Evolutionary conservation across 257 asterid species (phyloP).

Genomic region (Jacaranda mimosifolia): DNA sequence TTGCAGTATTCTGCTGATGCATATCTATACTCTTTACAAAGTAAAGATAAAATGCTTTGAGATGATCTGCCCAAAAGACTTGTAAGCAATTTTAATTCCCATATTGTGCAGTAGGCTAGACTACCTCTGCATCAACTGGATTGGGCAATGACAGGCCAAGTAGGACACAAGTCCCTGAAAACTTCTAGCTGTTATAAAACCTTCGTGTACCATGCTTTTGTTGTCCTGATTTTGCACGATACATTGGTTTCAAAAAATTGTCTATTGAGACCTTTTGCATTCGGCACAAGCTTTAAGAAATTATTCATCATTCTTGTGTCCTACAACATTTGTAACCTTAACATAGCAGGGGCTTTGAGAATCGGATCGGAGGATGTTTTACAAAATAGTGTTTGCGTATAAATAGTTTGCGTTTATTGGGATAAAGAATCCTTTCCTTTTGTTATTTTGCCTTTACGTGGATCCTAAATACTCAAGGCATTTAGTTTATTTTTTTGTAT

Average conservation of each 20-base stretch:
- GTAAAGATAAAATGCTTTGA: slow-evolving; percentile 16
- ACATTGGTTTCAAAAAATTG: background rate
- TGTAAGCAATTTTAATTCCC: background rate
- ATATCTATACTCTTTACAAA: background rate
- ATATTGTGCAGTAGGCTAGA: background rate
- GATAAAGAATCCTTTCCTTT: slow-evolving; percentile 9
- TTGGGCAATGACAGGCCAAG: background rate
- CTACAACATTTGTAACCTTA: slow-evolving; percentile 2
- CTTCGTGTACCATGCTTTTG: slow-evolving; percentile 3
- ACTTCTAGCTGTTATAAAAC: background rate
- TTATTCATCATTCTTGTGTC: background rate
- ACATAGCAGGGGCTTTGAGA: background rate
- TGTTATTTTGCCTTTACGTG: background rate
- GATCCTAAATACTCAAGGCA: slow-evolving; percentile 17
- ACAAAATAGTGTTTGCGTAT: background rate
- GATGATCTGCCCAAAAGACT: background rate
- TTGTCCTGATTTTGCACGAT: slow-evolving; percentile 12
- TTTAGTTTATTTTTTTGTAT: slow-evolving; percentile 16
- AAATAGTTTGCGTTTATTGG: slow-evolving; percentile 5
- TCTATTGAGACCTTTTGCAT: background rate
- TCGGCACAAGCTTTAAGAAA: background rate
- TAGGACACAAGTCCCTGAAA: background rate
- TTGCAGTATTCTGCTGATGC: slow-evolving; percentile 25
- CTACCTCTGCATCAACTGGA: background rate
- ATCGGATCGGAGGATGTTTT: background rate